phyloP scores from a whole-genome alignment of 495 filamentous ascomycete genomes.

The Hyaloscypha finlandica region DNA sequence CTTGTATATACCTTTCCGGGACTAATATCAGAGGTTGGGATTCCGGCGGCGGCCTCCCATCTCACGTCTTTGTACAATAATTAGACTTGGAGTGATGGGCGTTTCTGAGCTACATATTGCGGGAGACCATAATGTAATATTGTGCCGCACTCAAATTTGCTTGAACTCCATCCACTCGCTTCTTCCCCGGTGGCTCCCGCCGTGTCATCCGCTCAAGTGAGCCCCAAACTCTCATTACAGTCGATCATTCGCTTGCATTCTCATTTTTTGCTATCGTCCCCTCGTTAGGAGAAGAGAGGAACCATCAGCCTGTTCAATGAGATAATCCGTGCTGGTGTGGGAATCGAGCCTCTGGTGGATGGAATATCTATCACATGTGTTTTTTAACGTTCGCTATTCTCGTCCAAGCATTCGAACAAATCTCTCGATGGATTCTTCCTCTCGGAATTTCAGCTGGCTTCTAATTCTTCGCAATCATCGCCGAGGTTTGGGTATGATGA shows the following conservation, averaged over 20 bases:
- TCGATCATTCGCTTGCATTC: too few relatives aligned
- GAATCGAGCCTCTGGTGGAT: too few relatives aligned
- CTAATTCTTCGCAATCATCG: too few relatives aligned
- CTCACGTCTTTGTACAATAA: background rate
- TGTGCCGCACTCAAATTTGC: background rate
- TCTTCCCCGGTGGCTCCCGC: background rate
- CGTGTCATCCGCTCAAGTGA: background rate
- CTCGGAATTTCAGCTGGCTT: too few relatives aligned
- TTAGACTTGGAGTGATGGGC: constrained; percentile 3
- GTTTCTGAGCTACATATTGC: background rate
- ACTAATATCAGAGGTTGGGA: background rate
- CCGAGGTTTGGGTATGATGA: background rate
- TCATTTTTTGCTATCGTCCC: too few relatives aligned
- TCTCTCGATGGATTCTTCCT: too few relatives aligned
- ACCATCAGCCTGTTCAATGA: too few relatives aligned
- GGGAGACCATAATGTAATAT: background rate
- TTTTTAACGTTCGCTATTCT: too few relatives aligned
- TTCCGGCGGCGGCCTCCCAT: background rate
- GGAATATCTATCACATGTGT: too few relatives aligned
- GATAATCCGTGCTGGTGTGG: too few relatives aligned
- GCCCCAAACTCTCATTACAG: background rate
- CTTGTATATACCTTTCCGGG: constrained; percentile 26
- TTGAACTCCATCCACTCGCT: background rate
- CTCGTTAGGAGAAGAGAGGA: too few relatives aligned
- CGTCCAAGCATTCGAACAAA: too few relatives aligned